Evolutionary conservation across 257 asterid species (phyloP).

Genomic region (Handroanthus guayacan): DNA sequence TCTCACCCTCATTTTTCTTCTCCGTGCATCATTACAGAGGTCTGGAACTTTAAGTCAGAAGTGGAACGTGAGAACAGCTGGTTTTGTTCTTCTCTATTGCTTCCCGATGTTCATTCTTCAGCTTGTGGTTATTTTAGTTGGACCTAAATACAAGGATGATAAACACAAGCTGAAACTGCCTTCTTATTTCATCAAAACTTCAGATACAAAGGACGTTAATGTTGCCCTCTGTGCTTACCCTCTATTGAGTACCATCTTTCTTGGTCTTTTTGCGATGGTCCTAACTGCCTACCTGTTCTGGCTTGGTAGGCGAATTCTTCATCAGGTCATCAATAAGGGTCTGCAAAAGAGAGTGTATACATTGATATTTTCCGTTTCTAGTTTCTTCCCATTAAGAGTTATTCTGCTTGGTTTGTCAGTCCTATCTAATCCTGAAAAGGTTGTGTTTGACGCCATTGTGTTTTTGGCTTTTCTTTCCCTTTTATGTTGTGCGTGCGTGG

Average conservation of each 20-base stretch:
- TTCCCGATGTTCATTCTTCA: conserved; percentile 72
- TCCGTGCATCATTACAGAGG: conserved; percentile 77
- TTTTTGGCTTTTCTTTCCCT: conserved; percentile 83
- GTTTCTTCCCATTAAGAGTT: conserved; percentile 71
- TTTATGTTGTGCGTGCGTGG: conserved; percentile 69
- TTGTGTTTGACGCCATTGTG: conserved; percentile 55
- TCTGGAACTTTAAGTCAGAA: conserved; percentile 60
- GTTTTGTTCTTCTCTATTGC: conserved; percentile 68
- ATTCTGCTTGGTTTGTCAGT: conserved; percentile 77
- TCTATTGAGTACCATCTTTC: conserved; percentile 67
- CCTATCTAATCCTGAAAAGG: conserved; percentile 55
- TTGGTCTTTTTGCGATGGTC: conserved; percentile 69
- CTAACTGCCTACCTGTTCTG: conserved; percentile 64
- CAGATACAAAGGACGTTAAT: conserved; percentile 33
- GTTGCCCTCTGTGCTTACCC: conserved; percentile 83
- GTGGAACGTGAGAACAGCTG: conserved; percentile 75
- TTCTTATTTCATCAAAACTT: conserved; percentile 57
- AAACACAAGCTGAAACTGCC: conserved; percentile 49
- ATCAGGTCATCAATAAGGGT: conserved; percentile 78
- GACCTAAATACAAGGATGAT: conserved; percentile 52
- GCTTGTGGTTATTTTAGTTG: conserved; percentile 62
- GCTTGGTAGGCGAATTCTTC: conserved; percentile 73
- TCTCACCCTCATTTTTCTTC: conserved; percentile 76
- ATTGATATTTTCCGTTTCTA: conserved; percentile 59
- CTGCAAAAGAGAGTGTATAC: conserved; percentile 80